Base-by-base conservation (phyloP, 495 filamentous ascomycete species). In the Staphylotrichum tortipilum region DNA sequence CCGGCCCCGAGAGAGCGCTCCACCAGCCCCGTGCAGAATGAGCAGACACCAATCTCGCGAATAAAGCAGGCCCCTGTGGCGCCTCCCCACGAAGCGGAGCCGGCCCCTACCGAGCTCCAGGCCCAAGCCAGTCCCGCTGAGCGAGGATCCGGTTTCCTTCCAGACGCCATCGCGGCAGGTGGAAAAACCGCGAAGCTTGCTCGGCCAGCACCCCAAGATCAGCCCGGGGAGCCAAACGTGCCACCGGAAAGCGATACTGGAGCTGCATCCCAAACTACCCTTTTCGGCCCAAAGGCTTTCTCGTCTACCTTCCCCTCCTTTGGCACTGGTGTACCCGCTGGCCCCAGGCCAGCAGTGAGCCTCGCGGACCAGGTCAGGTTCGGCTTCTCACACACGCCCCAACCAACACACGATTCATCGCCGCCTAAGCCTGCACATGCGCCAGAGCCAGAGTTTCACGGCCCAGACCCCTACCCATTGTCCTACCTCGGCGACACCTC, bases 301-400 rank as follows among this genome's bases (percentile, higher is more conserved):
- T 21, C 14, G 14, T 15, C 51, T 21, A 26, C 22, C 19, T 57
- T 59, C 45, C 60, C 59, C 12, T 53, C 57, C 46, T 64, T 64
- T 17, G 63, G 59, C 7, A 52, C 56, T 2, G 38, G 17, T n/a
- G 38, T 46, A 5, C 52, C 56, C 19, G 38, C 46, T 8, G 50
- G 17, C 19, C 37, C 52, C 1, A 55, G 57, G 9, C 34, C 59
- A 15, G 21, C 38, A 2, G 37, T 48, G 10, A 61, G 52, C 23
- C 35, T 66, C 9, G 55, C 59, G 18, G 59, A 65, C 26, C 62
- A 64, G 35, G 64, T 66, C 14, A 58, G 64, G 23, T 66, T 66
- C 26, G 61, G 61, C 3, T 66, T 65, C 33, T 64, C 64, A 2
- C 64, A 65, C 44, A 39, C 53, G 7, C 64, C 64, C 5, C 56